These are phyloP conservation scores for Penicillium occitanis DNA, from an alignment of 2,329 filamentous ascomycete species.

Conservation along the genomic window DNA sequence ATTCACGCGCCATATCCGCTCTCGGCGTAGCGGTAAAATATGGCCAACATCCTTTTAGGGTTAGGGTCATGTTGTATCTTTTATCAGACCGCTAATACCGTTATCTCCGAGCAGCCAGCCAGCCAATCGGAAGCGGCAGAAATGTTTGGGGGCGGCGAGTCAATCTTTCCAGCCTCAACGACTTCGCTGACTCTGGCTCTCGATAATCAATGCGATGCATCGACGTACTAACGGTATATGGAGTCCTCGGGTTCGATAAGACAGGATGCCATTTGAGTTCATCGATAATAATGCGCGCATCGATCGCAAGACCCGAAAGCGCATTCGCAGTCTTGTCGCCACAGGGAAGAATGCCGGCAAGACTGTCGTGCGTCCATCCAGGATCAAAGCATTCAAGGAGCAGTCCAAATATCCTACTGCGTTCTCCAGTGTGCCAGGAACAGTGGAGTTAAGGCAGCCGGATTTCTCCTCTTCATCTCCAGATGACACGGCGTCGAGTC, in stretches of 20 bases:
- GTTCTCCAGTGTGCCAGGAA: neutral
- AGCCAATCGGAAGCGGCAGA: neutral
- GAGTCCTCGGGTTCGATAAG: no score
- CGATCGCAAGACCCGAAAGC: conserved; percentile 15
- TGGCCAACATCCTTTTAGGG: no score
- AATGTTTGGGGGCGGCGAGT: neutral
- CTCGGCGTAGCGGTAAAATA: no score
- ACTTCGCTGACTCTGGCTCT: neutral
- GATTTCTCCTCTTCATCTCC: neutral
- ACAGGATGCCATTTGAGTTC: conserved; percentile 20
- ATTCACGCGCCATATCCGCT: no score
- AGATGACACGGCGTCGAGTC: neutral
- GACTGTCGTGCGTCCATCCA: conserved; percentile 17
- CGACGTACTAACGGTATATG: neutral
- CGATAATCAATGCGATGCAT: neutral
- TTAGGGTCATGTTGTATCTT: neutral
- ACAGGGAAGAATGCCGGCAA: conserved; percentile 21
- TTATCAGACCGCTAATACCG: neutral
- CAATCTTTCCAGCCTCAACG: neutral
- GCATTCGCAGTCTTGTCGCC: conserved; percentile 20
- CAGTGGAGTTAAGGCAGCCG: neutral
- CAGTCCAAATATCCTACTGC: neutral
- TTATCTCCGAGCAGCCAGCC: neutral
- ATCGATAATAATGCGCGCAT: conserved; percentile 19
- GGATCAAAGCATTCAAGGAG: conserved; percentile 14